Base-by-base conservation (phyloP, 345 rosid species). In the Luvunga scandens region DNA sequence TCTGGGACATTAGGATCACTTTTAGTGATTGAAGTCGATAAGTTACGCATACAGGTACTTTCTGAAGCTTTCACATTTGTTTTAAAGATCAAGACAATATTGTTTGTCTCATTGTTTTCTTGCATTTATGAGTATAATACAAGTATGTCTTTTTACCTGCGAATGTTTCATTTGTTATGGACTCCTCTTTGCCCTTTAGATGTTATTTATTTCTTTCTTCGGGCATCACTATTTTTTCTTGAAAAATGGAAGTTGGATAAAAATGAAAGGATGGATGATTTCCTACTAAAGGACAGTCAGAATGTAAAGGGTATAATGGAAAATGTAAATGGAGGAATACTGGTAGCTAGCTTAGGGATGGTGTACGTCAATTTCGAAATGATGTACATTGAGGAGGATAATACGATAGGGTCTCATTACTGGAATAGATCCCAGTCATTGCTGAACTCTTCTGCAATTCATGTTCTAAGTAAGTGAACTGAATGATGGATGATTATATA, bases 1-100 rank as follows among this genome's bases (percentile, higher is more conserved):
- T 85, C 95, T 7, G 99, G 99, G 60, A 83, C 90, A 75, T 82
- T 94, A 83, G 98, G 99, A 42, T 92, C 97, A 48, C 94, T 96
- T 76, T 84, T 96, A 84, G 73, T 90, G 88, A 91, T 96, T 83
- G 98, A 94, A 81, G 94, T 89, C 68, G 99, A 94, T 79, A 96
- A 91, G 81, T 88, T 94, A 84, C 92, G 92, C 39, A 85, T 94
- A 85, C 91, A 94, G 95, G 99, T 96, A 90, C 65, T 83, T 85
- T 88, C 78, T 73, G 81, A 71, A 73, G 84, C 78, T 78, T 84
- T 71, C 45, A 65, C 45, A 33, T 9, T 74, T 24, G 27, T 66
- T 76, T 27, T 7, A 73, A 33, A 60, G 53, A 73, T 73, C 56
- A 61, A 21, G 18, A 45, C 6, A 42, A 38, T 25, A 73, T 4